Evolutionary conservation across 306 rosid genomes (phyloP).

Genomic region (Inga leiocalycina): DNA sequence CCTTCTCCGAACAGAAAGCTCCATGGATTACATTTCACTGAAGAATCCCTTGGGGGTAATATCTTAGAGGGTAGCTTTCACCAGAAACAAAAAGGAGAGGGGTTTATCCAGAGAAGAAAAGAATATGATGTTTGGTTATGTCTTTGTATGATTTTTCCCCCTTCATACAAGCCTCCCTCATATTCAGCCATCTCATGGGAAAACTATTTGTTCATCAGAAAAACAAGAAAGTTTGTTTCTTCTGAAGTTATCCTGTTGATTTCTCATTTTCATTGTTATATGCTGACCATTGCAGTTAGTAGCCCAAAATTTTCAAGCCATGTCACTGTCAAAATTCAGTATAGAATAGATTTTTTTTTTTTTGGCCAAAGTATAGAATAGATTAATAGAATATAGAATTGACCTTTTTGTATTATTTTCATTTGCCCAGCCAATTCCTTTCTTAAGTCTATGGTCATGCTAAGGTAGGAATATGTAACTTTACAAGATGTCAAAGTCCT

Average conservation of each 20-base stretch:
- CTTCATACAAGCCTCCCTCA: not conserved
- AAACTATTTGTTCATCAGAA: not conserved
- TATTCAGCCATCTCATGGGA: not conserved
- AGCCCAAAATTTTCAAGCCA: not conserved
- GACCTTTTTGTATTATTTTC: not conserved
- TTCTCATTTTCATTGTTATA: not conserved
- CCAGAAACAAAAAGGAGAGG: not conserved
- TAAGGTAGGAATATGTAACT: conserved; percentile 28
- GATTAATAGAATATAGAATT: not conserved
- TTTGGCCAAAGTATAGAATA: not conserved
- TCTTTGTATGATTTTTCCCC: not conserved
- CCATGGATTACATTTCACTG: conserved; percentile 5
- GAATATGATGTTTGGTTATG: not conserved
- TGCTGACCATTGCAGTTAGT: not conserved
- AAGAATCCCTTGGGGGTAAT: conserved; percentile 26
- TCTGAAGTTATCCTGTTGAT: not conserved
- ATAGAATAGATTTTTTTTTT: not conserved
- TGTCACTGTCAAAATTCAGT: not conserved
- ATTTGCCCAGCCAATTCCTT: not conserved
- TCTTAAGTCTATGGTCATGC: conserved; percentile 12
- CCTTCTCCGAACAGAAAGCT: not conserved
- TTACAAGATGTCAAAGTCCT: conserved; percentile 25
- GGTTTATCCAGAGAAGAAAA: conserved; percentile 30
- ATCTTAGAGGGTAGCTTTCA: conserved; percentile 12
- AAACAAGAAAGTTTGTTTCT: not conserved